These are phyloP conservation scores for Arachnopeziza araneosa DNA, from an alignment of 2,329 filamentous ascomycete genomes.

Conservation along the genomic window DNA sequence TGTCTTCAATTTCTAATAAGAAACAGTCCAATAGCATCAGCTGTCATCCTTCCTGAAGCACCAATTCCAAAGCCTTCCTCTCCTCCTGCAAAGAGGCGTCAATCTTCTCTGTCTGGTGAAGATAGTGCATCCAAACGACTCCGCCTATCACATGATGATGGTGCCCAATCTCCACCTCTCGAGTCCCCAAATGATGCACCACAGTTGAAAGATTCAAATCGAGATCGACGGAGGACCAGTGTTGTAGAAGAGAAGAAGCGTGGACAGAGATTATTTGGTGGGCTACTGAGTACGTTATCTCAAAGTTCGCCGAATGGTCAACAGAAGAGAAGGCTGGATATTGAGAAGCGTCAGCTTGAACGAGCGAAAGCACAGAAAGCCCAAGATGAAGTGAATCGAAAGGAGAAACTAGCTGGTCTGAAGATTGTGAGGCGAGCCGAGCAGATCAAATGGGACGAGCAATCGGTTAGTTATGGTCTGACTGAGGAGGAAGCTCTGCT, in stretches of 20 bases:
- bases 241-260: conserved; percentile 75
- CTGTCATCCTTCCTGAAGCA: conserved; percentile 30
- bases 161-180: conserved; percentile 22
- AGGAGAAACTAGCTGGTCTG: conserved; percentile 59
- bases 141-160: conserved; percentile 34
- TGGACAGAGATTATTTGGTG: conserved; percentile 80
- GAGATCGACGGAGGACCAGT: conserved; percentile 36
- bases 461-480: conserved; percentile 54
- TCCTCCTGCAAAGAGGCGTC: conserved; percentile 35
- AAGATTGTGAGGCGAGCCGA: conserved; percentile 57
- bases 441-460: conserved; percentile 69
- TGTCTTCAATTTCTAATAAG: conserved; percentile 10
- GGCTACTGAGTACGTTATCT: conserved; percentile 55
- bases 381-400: conserved; percentile 63
- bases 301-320: conserved; percentile 59
- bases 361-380: conserved; percentile 67
- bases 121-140: conserved; percentile 48
- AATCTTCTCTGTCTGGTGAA: conserved; percentile 41
- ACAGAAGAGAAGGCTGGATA: conserved; percentile 69
- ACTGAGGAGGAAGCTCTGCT: neutral
- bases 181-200: conserved; percentile 18
- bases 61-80: conserved; percentile 14
- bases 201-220: neutral
- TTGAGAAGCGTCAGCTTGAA: conserved; percentile 75
- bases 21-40: conserved; percentile 31